Conservation (phyloP, 1,139 yeast genomes). For the Yamadazyma sp. region DNA sequence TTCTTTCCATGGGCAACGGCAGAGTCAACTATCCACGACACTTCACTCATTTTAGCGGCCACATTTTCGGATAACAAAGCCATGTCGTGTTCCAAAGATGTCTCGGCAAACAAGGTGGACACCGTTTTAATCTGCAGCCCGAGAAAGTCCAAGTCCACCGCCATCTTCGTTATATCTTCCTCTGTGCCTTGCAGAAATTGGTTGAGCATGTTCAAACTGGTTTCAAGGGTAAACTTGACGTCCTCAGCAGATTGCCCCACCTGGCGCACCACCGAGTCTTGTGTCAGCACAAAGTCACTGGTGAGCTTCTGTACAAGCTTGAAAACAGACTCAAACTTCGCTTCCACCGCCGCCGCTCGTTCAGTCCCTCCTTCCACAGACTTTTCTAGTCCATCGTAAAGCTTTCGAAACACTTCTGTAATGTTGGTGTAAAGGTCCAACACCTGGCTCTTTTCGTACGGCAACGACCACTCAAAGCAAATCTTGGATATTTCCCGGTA, state of each 20-base stretch:
- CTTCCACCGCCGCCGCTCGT: constrained; percentile 13
- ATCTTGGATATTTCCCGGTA: constrained; percentile 48
- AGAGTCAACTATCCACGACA: constrained; percentile 1
- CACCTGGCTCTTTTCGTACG: constrained; percentile 53
- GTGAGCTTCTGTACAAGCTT: constrained; percentile 7
- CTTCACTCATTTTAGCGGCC: background rate
- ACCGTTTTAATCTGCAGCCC: constrained; percentile 13
- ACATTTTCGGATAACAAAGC: constrained; percentile 10
- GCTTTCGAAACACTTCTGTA: constrained; percentile 30
- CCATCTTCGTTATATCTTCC: constrained; percentile 13
- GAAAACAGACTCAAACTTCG: constrained; percentile 20
- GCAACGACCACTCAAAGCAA: constrained; percentile 51
- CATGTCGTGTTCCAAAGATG: constrained; percentile 9
- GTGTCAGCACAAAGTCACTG: constrained; percentile 6
- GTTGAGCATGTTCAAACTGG: constrained; percentile 11
- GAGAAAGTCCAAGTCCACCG: constrained; percentile 15
- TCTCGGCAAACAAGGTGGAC: constrained; percentile 6
- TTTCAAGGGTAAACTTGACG: constrained; percentile 15
- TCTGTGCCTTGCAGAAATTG: constrained; percentile 7
- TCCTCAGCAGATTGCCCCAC: constrained; percentile 11
- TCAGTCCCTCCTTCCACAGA: constrained; percentile 16
- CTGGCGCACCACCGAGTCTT: constrained; percentile 11
- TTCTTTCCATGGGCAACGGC: constrained; percentile 2
- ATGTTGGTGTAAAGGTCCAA: constrained; percentile 47
- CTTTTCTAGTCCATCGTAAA: constrained; percentile 19